These are phyloP conservation scores for Lasiodiplodia hormozganensis DNA, from an alignment of 2,329 filamentous ascomycete genomes.

Conservation along the genomic window DNA sequence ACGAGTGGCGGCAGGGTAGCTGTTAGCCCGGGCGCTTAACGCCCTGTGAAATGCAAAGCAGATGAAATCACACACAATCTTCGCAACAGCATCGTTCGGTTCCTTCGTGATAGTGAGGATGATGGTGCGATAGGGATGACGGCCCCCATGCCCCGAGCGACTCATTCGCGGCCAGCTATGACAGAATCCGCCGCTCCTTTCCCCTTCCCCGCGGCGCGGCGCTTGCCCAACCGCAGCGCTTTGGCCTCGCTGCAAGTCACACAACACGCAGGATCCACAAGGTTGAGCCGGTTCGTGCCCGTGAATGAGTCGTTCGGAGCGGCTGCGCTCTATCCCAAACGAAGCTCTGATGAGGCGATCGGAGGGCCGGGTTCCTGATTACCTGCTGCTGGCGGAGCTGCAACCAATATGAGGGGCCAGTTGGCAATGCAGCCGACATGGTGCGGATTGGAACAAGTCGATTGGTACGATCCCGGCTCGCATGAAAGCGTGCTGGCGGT, in stretches of 20 bases:
- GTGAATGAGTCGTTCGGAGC: neutral
- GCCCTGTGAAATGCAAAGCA: constrained; percentile 27
- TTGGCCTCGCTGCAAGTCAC: constrained; percentile 28
- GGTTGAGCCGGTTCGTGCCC: constrained; percentile 8
- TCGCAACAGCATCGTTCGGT: constrained; percentile 18
- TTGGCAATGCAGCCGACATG: constrained; percentile 15
- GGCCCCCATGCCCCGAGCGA: neutral
- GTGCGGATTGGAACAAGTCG: neutral
- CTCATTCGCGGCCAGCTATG: constrained; percentile 8
- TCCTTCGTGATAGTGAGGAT: constrained; percentile 10
- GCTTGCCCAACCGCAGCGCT: constrained; percentile 26
- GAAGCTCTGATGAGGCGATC: neutral
- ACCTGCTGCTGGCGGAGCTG: neutral
- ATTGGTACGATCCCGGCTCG: constrained; percentile 1
- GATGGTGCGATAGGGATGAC: constrained; percentile 5
- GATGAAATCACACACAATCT: constrained; percentile 18
- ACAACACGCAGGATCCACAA: constrained; percentile 19
- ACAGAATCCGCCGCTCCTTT: constrained; percentile 3
- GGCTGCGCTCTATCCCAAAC: constrained; percentile 15
- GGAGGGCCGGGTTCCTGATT: neutral
- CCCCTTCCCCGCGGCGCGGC: constrained; percentile 19
- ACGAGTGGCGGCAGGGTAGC: constrained; percentile 16
- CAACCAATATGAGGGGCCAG: constrained; percentile 23
- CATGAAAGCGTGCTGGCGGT: neutral
- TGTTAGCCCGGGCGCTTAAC: constrained; percentile 26